Conservation (phyloP, 1,139 yeast genomes). For the Scheffersomyces lignicola region DNA sequence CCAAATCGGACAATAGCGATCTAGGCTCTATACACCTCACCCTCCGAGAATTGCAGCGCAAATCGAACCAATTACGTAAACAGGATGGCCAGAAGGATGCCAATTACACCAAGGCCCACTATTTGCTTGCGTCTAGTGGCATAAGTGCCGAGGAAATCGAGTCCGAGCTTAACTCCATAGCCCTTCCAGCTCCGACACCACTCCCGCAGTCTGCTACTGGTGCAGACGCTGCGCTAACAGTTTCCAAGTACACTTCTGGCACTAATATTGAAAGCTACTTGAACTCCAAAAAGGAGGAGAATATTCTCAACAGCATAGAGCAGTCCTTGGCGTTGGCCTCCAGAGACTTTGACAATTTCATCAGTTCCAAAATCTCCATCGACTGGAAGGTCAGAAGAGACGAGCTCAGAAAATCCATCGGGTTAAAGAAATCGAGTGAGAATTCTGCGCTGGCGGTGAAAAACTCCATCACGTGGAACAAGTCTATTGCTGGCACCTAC, state of each 20-base stretch:
- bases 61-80: slow-evolving; percentile 62
- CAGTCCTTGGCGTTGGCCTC: slow-evolving; percentile 75
- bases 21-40: slow-evolving; percentile 76
- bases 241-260: slow-evolving; percentile 5
- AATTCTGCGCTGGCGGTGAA: slow-evolving; percentile 5
- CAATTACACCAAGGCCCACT: slow-evolving; percentile 84
- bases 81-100: slow-evolving; percentile 30
- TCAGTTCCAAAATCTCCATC: slow-evolving; percentile 68
- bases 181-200: slow-evolving; percentile 18
- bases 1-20: slow-evolving; percentile 57
- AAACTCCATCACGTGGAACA: slow-evolving; percentile 36
- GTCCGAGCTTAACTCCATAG: slow-evolving; percentile 52
- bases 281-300: slow-evolving; percentile 75
- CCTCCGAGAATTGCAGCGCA: slow-evolving; percentile 71
- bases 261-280: slow-evolving; percentile 54
- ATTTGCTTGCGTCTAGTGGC: slow-evolving; percentile 86
- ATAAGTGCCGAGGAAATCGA: slow-evolving; percentile 86
- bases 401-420: slow-evolving; percentile 69
- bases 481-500: slow-evolving; percentile 35
- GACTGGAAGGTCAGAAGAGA: slow-evolving; percentile 85
- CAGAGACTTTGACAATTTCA: slow-evolving; percentile 76
- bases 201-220: slow-evolving; percentile 1
- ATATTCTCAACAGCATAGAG: slow-evolving; percentile 79
- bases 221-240: slow-evolving; percentile 1
- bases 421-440: slow-evolving; percentile 28